Percentiles rank a stretch among this genome's conserved stretches.
Conservation (phyloP, 108 stramenopile species). For the Nitzschia sp. region DNA sequence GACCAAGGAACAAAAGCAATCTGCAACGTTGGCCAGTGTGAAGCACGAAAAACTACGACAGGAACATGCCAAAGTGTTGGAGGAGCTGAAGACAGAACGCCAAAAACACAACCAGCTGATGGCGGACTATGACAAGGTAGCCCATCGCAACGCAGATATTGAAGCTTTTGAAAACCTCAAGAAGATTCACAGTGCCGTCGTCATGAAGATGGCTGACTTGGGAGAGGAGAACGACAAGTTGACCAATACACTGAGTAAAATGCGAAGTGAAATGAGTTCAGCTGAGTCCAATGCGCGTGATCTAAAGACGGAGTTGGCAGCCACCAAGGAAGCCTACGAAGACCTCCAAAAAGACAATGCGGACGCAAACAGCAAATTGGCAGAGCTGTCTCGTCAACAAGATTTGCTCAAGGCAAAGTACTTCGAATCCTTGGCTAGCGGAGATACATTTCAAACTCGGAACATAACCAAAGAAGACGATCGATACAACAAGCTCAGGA, state of each 20-base stretch:
- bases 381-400: not conserved
- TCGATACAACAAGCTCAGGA: constrained; percentile 8
- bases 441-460: not conserved
- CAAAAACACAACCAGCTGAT: constrained; percentile 15
- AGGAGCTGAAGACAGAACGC: constrained; percentile 1
- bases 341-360: constrained; percentile 16
- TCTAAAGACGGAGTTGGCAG: constrained; percentile 3
- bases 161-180: constrained; percentile 17
- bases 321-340: constrained; percentile 9
- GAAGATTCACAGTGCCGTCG: constrained; percentile 23
- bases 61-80: constrained; percentile 17
- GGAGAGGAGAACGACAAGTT: constrained; percentile 33
- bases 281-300: constrained; percentile 6
- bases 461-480: not conserved
- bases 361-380: constrained; percentile 1
- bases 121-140: constrained; percentile 15
- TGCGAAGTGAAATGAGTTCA: constrained; percentile 6
- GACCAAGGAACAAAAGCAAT: constrained; percentile 19
- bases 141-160: constrained; percentile 8
- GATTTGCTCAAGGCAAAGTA: constrained; percentile 15
- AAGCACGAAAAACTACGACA: constrained; percentile 24
- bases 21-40: constrained; percentile 4
- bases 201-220: constrained; percentile 36
- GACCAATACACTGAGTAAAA: constrained; percentile 1
- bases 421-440: constrained; percentile 4